Conservation (phyloP, 495 filamentous ascomycete genomes). For the Annulohypoxylon nitens region DNA sequence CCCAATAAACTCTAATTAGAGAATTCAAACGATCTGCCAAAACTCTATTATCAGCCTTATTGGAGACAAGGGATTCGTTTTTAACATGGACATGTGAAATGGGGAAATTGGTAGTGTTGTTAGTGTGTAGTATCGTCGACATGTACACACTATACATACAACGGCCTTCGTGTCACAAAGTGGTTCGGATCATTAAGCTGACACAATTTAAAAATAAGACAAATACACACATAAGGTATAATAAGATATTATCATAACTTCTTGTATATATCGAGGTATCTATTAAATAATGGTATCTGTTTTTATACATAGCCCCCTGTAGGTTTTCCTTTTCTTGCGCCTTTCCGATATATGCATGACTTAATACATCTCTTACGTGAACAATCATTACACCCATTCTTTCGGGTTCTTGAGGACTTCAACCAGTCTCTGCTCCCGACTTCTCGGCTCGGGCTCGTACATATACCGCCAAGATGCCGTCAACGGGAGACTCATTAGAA, state of each 20-base stretch:
- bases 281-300: slow-evolving; percentile 18
- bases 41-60: slow-evolving; percentile 10
- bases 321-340: slow-evolving; percentile 23
- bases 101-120: neutral
- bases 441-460: slow-evolving; percentile 82
- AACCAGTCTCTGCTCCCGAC: slow-evolving; percentile 79
- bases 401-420: slow-evolving; percentile 86
- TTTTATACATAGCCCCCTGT: slow-evolving; percentile 4
- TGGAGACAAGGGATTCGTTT: neutral
- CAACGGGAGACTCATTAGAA: slow-evolving; percentile 94
- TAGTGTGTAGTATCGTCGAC: neutral
- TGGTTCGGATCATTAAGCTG: neutral
- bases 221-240: neutral
- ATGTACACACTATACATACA: neutral
- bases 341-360: slow-evolving; percentile 23
- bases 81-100: neutral
- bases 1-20: slow-evolving; percentile 18
- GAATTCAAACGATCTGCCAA: neutral
- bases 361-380: slow-evolving; percentile 4
- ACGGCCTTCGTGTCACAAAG: neutral
- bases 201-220: neutral
- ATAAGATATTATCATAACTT: neutral
- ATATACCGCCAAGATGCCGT: slow-evolving; percentile 97
- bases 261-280: neutral
- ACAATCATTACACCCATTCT: slow-evolving; percentile 81